A percentile compares a stretch with the other conserved stretches of the same genome.
Evolutionary conservation across 495 filamentous ascomycete species (phyloP).

Genomic region (Hypomontagnella monticulosa): DNA sequence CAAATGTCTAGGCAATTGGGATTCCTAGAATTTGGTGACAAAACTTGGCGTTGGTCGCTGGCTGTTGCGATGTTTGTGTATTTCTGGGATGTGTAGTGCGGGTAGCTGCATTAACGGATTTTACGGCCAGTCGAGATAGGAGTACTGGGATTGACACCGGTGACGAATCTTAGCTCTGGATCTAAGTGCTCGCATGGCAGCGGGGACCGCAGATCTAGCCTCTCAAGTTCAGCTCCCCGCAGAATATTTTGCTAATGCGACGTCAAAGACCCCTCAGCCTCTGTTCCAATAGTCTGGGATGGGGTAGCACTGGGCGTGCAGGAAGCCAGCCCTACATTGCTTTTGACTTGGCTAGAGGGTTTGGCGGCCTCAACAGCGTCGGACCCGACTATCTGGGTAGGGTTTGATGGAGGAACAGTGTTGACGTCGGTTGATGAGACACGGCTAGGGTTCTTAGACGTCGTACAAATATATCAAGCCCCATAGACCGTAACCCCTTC

Average conservation of each 20-base stretch:
- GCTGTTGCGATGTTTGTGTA: slow-evolving; percentile 30
- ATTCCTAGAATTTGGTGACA: too few relatives aligned
- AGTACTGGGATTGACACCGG: slow-evolving; percentile 19
- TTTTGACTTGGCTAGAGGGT: slow-evolving; percentile 5
- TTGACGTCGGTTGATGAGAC: slow-evolving; percentile 39
- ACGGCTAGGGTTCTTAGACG: slow-evolving; percentile 6
- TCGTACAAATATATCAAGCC: slow-evolving; percentile 41
- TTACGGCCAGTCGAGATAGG: background rate
- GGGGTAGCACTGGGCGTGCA: slow-evolving; percentile 36
- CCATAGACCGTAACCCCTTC: slow-evolving; percentile 20
- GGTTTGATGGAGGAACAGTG: slow-evolving; percentile 18
- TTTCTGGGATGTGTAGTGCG: slow-evolving; percentile 37
- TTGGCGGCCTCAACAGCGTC: slow-evolving; percentile 26
- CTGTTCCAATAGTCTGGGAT: slow-evolving; percentile 42
- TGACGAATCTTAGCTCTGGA: slow-evolving; percentile 13
- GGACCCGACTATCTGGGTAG: slow-evolving; percentile 28
- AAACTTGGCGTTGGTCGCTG: background rate
- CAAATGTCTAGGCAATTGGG: background rate
- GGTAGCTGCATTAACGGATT: slow-evolving; percentile 40
- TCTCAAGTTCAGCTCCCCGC: slow-evolving; percentile 20
- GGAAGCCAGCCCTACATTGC: slow-evolving; percentile 35
- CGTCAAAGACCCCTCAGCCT: slow-evolving; percentile 31
- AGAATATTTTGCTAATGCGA: slow-evolving; percentile 31
- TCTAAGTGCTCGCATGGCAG: slow-evolving; percentile 3
- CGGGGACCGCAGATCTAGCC: slow-evolving; percentile 15